phyloP scores from a whole-genome alignment of 192 early-diverging fungal species.

The Coemansia sp. region DNA sequence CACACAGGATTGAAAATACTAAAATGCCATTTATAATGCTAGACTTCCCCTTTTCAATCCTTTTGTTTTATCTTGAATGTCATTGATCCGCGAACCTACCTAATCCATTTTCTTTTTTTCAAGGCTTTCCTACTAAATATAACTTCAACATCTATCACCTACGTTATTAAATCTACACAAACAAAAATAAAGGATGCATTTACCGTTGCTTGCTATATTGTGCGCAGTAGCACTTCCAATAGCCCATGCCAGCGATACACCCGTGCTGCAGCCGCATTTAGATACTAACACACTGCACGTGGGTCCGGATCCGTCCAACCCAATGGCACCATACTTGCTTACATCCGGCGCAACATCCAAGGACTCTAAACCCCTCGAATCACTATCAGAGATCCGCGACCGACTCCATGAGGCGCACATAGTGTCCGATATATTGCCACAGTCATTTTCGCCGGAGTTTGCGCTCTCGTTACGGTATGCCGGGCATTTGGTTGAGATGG shows the following conservation, averaged over 20 bases:
- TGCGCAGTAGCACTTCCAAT: neutral
- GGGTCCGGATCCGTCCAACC: conserved; percentile 12
- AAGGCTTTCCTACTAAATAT: neutral
- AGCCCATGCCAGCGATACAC: neutral
- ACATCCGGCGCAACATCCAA: neutral
- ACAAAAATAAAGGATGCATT: neutral
- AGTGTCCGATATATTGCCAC: conserved; percentile 25
- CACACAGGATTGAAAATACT: too few relatives aligned
- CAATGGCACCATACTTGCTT: conserved; percentile 14
- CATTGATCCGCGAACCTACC: too few relatives aligned
- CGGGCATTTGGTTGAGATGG: conserved; percentile 15
- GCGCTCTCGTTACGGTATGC: conserved; percentile 17
- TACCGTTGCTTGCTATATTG: neutral
- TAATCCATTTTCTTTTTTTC: too few relatives aligned
- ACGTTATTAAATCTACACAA: neutral
- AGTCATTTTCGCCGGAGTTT: conserved; percentile 30
- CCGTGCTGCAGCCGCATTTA: neutral
- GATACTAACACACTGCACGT: neutral
- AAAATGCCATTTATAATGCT: too few relatives aligned
- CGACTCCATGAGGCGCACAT: conserved; percentile 9
- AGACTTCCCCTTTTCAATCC: neutral
- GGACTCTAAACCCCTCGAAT: neutral
- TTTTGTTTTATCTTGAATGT: too few relatives aligned
- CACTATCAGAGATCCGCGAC: neutral
- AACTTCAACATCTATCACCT: neutral